Percentiles rank a stretch among this genome's conserved stretches.
Evolutionary conservation across 116 monocot species (phyloP).

Genomic region (Dioscorea cayenensis): DNA sequence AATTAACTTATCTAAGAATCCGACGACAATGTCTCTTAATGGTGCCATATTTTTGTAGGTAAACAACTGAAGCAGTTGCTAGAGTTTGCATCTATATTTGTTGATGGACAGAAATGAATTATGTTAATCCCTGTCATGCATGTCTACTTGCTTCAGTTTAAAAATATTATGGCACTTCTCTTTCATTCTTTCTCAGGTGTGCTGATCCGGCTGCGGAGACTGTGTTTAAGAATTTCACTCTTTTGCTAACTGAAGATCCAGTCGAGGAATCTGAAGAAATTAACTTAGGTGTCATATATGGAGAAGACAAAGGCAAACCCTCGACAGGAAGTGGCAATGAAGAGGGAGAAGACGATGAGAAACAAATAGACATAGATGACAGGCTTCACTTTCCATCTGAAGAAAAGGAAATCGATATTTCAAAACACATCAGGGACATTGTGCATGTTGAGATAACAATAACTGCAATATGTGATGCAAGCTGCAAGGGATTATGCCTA

Average conservation of each 20-base stretch:
- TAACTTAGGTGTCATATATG: slow-evolving; percentile 63
- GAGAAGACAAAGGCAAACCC: slow-evolving; percentile 20
- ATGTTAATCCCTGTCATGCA: background rate
- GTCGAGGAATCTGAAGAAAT: slow-evolving; percentile 52
- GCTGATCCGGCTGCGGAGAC: slow-evolving; percentile 55
- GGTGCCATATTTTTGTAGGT: too few relatives aligned
- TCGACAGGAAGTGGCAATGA: background rate
- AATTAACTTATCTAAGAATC: too few relatives aligned
- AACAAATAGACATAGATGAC: slow-evolving; percentile 69
- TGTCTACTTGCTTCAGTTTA: background rate
- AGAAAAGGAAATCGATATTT: slow-evolving; percentile 78
- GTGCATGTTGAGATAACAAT: slow-evolving; percentile 85
- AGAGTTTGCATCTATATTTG: too few relatives aligned
- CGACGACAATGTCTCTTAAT: too few relatives aligned
- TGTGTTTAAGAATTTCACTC: slow-evolving; percentile 72
- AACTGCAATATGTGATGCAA: slow-evolving; percentile 45
- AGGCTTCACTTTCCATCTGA: slow-evolving; percentile 66
- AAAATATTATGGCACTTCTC: background rate
- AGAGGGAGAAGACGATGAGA: slow-evolving; percentile 46
- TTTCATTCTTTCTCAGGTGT: slow-evolving; percentile 42
- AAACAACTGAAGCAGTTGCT: too few relatives aligned
- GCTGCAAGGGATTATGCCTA: slow-evolving; percentile 78
- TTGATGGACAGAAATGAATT: too few relatives aligned
- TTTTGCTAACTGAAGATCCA: slow-evolving; percentile 67
- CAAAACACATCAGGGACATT: slow-evolving; percentile 73